These are phyloP conservation scores for Bryoglossum gracile DNA, from an alignment of 495 filamentous ascomycete genomes.

Conservation along the genomic window DNA sequence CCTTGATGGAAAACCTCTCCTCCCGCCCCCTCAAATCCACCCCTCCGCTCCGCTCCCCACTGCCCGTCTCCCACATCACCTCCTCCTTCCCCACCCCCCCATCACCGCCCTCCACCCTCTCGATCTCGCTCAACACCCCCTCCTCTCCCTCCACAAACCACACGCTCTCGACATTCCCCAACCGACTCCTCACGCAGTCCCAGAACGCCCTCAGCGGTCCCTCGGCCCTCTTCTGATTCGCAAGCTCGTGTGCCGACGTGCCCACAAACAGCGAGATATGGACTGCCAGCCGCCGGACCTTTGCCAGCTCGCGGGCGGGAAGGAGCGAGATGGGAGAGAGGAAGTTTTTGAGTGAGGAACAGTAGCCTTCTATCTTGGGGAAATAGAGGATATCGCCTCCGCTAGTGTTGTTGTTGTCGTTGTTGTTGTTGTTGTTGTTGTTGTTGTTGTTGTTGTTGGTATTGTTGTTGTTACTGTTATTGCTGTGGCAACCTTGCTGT, in stretches of 20 bases:
- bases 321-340: not conserved
- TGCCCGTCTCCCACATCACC: slow-evolving; percentile 17
- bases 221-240: not conserved
- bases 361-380: not conserved
- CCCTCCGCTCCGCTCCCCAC: slow-evolving; percentile 27
- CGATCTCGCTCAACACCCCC: slow-evolving; percentile 5
- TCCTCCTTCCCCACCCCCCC: not conserved
- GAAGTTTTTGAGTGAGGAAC: slow-evolving; percentile 6
- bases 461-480: not conserved
- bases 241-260: not conserved
- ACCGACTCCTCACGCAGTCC: slow-evolving; percentile 10
- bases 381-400: slow-evolving; percentile 11
- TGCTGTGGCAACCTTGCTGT: too few species aligned
- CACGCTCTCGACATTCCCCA: slow-evolving; percentile 7
- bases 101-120: slow-evolving; percentile 21
- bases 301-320: not conserved
- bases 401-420: not conserved
- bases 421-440: not conserved
- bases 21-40: not conserved
- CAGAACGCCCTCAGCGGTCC: slow-evolving; percentile 12
- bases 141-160: slow-evolving; percentile 1
- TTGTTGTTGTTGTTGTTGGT: not conserved
- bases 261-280: slow-evolving; percentile 4
- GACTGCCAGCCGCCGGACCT: slow-evolving; percentile 12
- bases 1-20: slow-evolving; percentile 1